Conservation (phyloP, 2,329 filamentous ascomycete species). For the Thelonectria olida region DNA sequence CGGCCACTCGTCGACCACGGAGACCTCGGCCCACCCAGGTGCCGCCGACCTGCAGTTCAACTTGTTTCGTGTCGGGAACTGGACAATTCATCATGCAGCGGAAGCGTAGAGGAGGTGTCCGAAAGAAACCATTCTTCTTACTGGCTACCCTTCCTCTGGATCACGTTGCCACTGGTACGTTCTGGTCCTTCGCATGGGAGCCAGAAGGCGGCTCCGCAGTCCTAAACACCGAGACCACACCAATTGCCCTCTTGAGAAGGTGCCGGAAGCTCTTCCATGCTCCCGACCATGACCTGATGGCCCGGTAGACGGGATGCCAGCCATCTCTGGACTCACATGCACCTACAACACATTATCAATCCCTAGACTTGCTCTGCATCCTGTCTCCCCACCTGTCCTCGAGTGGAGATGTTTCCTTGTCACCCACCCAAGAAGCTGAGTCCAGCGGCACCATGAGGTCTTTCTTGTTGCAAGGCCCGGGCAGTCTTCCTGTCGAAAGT, state of each 20-base stretch:
- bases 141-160: conserved; percentile 21
- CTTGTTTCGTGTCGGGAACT: conserved; percentile 1
- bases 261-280: conserved; percentile 7
- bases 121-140: neutral
- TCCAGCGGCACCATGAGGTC: conserved; percentile 14
- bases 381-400: conserved; percentile 3
- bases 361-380: conserved; percentile 4
- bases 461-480: conserved; percentile 12
- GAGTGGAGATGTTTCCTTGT: conserved; percentile 14
- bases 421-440: neutral
- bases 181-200: neutral
- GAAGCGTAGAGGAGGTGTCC: conserved; percentile 15
- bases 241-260: conserved; percentile 11
- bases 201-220: neutral
- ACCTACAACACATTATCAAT: neutral
- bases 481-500: neutral
- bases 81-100: conserved; percentile 20
- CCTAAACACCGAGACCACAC: neutral
- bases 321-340: neutral
- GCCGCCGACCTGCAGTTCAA: conserved; percentile 13
- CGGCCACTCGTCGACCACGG: neutral
- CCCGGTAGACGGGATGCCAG: conserved; percentile 8
- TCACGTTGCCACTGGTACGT: conserved; percentile 2
- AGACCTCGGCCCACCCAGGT: conserved; percentile 9
- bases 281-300: conserved; percentile 15